Evolutionary conservation across 1,284 basidiomycete genomes (phyloP).

Genomic region (Heliocybe sulcata): DNA sequence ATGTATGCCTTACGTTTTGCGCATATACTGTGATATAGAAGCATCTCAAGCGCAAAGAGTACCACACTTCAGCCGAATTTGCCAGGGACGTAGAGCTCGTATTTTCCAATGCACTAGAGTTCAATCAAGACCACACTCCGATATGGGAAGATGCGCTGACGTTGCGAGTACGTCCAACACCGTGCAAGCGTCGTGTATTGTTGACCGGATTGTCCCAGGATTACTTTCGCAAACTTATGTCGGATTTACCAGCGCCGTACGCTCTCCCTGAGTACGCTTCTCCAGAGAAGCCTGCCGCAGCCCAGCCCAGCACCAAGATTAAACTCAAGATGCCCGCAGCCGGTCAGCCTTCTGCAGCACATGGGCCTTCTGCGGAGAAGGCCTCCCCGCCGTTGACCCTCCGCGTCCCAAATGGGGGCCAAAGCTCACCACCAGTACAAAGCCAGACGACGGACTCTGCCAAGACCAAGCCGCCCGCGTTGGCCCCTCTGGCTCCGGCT

Average conservation of each 20-base stretch:
- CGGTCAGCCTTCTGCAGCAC: conserved; percentile 12
- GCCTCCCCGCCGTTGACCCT: not conserved
- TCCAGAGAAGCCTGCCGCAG: conserved; percentile 26
- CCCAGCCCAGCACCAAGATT: conserved; percentile 43
- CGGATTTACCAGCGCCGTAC: conserved; percentile 62
- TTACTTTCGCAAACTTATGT: conserved; percentile 64
- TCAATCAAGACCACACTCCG: conserved; percentile 69
- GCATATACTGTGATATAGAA: conserved; percentile 36
- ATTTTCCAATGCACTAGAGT: conserved; percentile 84
- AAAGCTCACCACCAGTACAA: not conserved
- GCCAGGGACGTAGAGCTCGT: conserved; percentile 85
- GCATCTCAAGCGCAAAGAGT: conserved; percentile 72
- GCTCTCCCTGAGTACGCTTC: conserved; percentile 47
- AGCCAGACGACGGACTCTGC: not conserved
- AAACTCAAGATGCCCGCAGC: conserved; percentile 54
- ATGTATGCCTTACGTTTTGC: not conserved
- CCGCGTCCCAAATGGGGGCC: not conserved
- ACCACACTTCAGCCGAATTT: conserved; percentile 59
- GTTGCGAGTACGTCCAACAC: conserved; percentile 43
- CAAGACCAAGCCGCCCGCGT: not conserved
- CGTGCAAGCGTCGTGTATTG: conserved; percentile 3
- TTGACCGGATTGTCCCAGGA: conserved; percentile 35
- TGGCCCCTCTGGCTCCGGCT: not conserved
- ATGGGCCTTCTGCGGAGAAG: conserved; percentile 2
- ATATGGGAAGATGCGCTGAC: conserved; percentile 71